phyloP scores from a whole-genome alignment of 176 grass and related monocot species.

The Oryza rufipogon region DNA sequence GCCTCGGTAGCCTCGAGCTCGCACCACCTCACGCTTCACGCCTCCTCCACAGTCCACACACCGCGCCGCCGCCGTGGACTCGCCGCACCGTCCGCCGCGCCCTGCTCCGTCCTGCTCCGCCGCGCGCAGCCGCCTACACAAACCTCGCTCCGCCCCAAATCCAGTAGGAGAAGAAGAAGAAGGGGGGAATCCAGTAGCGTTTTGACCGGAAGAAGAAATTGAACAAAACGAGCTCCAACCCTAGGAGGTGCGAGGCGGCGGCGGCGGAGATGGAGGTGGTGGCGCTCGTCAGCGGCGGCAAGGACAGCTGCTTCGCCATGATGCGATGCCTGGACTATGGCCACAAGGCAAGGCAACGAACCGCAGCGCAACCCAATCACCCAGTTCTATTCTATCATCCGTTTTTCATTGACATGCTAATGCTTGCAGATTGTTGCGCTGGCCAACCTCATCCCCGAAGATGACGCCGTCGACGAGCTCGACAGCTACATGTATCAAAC shows the following conservation, averaged over 20 bases:
- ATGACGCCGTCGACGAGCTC: constrained; percentile 83
- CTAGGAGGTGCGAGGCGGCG: constrained; percentile 26
- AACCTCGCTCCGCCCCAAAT: neutral
- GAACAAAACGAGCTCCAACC: neutral
- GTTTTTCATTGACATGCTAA: neutral
- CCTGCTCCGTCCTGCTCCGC: no score
- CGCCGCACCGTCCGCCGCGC: no score
- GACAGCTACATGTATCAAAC: constrained; percentile 99
- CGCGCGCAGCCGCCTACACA: no score
- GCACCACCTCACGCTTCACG: neutral
- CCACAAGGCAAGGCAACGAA: constrained; percentile 57
- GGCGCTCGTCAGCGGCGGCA: constrained; percentile 96
- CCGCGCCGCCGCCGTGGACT: no score
- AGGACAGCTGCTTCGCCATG: constrained; percentile 97
- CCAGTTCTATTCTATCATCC: neutral
- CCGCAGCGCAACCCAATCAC: no score
- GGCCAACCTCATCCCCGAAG: constrained; percentile 82
- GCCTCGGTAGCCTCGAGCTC: neutral
- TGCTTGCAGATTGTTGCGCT: constrained; percentile 67
- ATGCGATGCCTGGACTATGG: constrained; percentile 96
- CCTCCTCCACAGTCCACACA: no score
- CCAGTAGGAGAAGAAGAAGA: neutral
- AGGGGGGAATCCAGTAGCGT: neutral
- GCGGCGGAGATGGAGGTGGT: constrained; percentile 79
- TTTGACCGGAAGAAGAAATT: neutral